A percentile compares a stretch with the other conserved stretches of the same genome.
These are phyloP conservation scores for Actinomortierella wolfii DNA, from an alignment of 371 early-diverging fungal genomes.

Conservation along the genomic window DNA sequence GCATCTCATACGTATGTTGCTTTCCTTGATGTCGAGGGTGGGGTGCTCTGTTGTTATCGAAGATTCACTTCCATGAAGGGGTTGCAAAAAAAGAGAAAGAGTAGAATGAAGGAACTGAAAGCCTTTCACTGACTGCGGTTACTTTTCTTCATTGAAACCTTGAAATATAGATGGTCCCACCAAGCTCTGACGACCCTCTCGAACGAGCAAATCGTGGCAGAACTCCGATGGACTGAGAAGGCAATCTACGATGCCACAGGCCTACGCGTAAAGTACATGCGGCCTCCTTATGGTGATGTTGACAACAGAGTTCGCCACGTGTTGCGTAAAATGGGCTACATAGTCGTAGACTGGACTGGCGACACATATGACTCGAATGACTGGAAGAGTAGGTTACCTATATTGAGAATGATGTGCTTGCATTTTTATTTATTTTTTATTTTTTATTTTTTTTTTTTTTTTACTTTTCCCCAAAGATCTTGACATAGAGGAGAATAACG, in stretches of 20 bases:
- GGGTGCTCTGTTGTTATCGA: too few species aligned
- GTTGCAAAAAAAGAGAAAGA: too few species aligned
- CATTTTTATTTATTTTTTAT: not conserved
- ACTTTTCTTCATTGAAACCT: not conserved
- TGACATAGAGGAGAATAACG: not conserved
- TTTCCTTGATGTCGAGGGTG: too few species aligned
- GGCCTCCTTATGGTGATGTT: constrained; percentile 60
- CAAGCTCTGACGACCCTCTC: constrained; percentile 68
- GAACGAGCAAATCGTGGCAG: constrained; percentile 73
- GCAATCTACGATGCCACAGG: constrained; percentile 59
- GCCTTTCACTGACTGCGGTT: not conserved
- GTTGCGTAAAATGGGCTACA: constrained; percentile 57
- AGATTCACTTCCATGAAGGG: too few species aligned
- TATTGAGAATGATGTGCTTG: not conserved
- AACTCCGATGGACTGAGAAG: constrained; percentile 69
- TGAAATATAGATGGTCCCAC: constrained; percentile 69
- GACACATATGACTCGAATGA: constrained; percentile 44
- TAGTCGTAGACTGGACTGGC: constrained; percentile 44
- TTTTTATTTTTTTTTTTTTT: not conserved
- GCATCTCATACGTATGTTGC: constrained; percentile 40
- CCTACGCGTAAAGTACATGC: constrained; percentile 41
- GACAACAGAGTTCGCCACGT: constrained; percentile 68
- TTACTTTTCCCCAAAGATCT: not conserved
- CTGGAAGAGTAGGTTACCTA: constrained; percentile 36
- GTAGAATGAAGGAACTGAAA: not conserved